A percentile compares a stretch with the other conserved stretches of the same genome.
Evolutionary conservation across 352 stramenopile species (phyloP).

Genomic region (Phytophthora crassamura): DNA sequence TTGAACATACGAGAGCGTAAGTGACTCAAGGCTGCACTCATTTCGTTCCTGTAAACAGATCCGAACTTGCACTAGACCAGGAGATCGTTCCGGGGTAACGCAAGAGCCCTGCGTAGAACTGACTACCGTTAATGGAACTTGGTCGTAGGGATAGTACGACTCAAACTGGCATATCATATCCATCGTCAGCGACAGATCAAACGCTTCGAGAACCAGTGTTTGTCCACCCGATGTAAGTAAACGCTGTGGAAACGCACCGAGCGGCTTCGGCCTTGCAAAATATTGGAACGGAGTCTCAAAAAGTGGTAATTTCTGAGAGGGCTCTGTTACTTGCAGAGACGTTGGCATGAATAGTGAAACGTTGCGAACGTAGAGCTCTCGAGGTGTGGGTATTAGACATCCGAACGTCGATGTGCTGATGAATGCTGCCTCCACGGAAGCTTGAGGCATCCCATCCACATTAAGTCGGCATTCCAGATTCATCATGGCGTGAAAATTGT

Average conservation of each 20-base stretch:
- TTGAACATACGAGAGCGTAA: conserved; percentile 22
- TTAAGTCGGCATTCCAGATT: conserved; percentile 35
- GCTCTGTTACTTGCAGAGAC: conserved; percentile 39
- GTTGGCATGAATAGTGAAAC: conserved; percentile 16
- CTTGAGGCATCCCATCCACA: neutral
- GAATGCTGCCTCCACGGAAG: neutral
- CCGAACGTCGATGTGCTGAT: conserved; percentile 6
- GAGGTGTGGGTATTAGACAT: conserved; percentile 25
- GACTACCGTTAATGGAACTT: conserved; percentile 29
- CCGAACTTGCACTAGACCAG: conserved; percentile 33
- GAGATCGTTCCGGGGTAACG: conserved; percentile 30
- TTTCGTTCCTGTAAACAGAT: conserved; percentile 37
- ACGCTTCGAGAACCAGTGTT: conserved; percentile 17
- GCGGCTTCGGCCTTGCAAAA: conserved; percentile 16
- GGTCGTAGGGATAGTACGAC: conserved; percentile 29
- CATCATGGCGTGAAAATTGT: conserved; percentile 31
- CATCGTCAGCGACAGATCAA: conserved; percentile 8
- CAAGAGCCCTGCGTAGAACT: conserved; percentile 45
- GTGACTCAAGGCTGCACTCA: conserved; percentile 27
- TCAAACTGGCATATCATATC: conserved; percentile 34
- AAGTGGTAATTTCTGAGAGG: conserved; percentile 19
- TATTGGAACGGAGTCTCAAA: conserved; percentile 41
- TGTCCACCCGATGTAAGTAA: conserved; percentile 18
- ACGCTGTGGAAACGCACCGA: conserved; percentile 11
- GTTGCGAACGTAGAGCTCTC: conserved; percentile 8